Evolutionary conservation across 1,139 yeast genomes (phyloP).

Genomic region (Blastobotrys serpentis): DNA sequence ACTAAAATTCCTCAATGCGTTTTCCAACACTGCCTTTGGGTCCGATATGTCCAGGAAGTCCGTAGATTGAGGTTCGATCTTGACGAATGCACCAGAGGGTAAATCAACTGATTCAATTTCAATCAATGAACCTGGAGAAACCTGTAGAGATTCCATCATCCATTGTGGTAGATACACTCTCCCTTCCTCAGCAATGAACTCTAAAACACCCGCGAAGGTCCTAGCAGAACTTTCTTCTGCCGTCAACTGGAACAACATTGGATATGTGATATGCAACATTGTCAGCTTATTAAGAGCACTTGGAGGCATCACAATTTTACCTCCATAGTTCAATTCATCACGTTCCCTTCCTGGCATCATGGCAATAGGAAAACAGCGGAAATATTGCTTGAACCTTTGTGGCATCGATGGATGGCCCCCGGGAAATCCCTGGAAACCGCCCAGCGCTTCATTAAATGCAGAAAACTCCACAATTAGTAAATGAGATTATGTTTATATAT

Average conservation of each 20-base stretch:
- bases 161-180: slow-evolving; percentile 92
- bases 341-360: slow-evolving; percentile 85
- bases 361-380: slow-evolving; percentile 85
- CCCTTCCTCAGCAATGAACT: slow-evolving; percentile 97
- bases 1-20: slow-evolving; percentile 83
- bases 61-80: slow-evolving; percentile 91
- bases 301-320: slow-evolving; percentile 92
- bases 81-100: slow-evolving; percentile 84
- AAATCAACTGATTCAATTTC: slow-evolving; percentile 71
- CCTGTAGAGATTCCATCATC: slow-evolving; percentile 82
- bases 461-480: slow-evolving; percentile 13
- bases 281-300: slow-evolving; percentile 87
- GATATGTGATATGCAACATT: slow-evolving; percentile 85
- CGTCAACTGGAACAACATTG: slow-evolving; percentile 84
- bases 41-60: slow-evolving; percentile 92
- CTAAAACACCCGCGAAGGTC: slow-evolving; percentile 93
- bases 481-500: too few species aligned
- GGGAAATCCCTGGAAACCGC: slow-evolving; percentile 8
- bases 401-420: slow-evolving; percentile 10
- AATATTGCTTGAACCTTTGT: slow-evolving; percentile 66
- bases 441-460: slow-evolving; percentile 17
- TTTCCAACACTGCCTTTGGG: slow-evolving; percentile 95
- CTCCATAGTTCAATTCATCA: slow-evolving; percentile 90
- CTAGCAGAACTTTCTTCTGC: slow-evolving; percentile 59
- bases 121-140: slow-evolving; percentile 76